Base-by-base conservation (phyloP, 306 rosid genomes). In the Ormosia semicastrata region DNA sequence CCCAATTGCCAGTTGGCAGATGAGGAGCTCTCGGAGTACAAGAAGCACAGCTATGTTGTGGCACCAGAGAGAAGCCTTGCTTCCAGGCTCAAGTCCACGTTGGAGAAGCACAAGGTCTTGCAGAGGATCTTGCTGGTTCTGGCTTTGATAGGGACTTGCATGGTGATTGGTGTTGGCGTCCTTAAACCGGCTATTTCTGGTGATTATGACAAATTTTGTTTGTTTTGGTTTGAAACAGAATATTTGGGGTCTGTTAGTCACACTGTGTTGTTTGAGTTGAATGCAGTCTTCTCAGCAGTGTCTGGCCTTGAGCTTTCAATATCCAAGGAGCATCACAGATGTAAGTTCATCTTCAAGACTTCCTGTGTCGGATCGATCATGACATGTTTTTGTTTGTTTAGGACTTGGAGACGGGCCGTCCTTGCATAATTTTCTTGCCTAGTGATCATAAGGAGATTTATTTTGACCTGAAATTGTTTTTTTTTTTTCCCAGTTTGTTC, bases 151-250 rank as follows among this genome's bases (percentile, higher is more conserved):
- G 99, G 99, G 40, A 82, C 99, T 87, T 93, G 94, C 83, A 93
- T 95, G 98, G 99, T 93, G 77, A 95, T 95, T 73, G 98, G 99
- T 39, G 99, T 93, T 88, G 99, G 98, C 40, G 92, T 95, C 74
- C 86, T 95, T 43, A 91, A 98, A 12, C 99, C 99, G 0, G 93
- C 99, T 75, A 76, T 95, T 89, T 93, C 98, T 60, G 98, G 99
- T 95, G 75, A 79, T 59, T 74, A 36, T 70, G 10, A 5, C 30
- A 30, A 47, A 7, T 67, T 24, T 57, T 67, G 17, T 47, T 33
- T 52, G 34, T 44, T 77, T 73, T 46, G 44, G 47, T 46, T 58
- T 69, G 60, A 64, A 81, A 9, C 17, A 60, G 44, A 54, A 52
- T 6, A 40, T 11, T 46, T 82, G 12, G 57, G 37, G 4, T 50